Evolutionary conservation across 108 stramenopile species (phyloP), one percentile per base, ranked within the genome.

Genomic region (Cyclotella baltica): DNA sequence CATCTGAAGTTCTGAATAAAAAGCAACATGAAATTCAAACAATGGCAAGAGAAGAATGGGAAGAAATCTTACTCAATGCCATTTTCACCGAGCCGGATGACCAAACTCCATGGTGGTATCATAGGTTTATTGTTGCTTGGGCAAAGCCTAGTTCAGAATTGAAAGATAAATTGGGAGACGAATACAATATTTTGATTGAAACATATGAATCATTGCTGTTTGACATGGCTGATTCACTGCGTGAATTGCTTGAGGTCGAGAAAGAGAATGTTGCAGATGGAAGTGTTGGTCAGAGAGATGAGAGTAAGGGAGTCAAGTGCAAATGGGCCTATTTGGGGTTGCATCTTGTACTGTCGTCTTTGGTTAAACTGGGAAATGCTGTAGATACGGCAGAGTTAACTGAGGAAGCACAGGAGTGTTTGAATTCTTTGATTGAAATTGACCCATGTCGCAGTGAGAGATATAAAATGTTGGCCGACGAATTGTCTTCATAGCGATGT

Each of bases 81-180:
- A 76, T 98, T 33, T 99, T 97, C 83, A 98, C 98, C 4, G 98
- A 99, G 76, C 99, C 99, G 9, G 98, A 97, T 77, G 98, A 99
- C 74, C 97, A 98, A 75, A 96, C 95, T 35, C 87, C 87, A 3
- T 99, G 98, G 98, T 98, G 97, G 96, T 99, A 98, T 76, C 93
- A 96, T 66, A 85, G 87, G 4, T 88, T 92, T 67, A 84, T 98
- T 71, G 81, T 82, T 8, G 52, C 74, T 4, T 82, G 81, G 81
- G 62, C 69, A 2, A 59, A 62, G 55, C 81, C 70, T 51, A 40
- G 30, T 20, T 18, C 28, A 0, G 55, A 66, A 3, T 20, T 31
- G 29, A 50, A 65, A 3, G 63, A 35, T 68, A 48, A 40, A 40
- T 22, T 13, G 25, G 55, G 51, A 0, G 67, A 67, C 28, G 56